Base-by-base conservation (phyloP, 2,329 filamentous ascomycete genomes). In the Aaosphaeria arxii region DNA sequence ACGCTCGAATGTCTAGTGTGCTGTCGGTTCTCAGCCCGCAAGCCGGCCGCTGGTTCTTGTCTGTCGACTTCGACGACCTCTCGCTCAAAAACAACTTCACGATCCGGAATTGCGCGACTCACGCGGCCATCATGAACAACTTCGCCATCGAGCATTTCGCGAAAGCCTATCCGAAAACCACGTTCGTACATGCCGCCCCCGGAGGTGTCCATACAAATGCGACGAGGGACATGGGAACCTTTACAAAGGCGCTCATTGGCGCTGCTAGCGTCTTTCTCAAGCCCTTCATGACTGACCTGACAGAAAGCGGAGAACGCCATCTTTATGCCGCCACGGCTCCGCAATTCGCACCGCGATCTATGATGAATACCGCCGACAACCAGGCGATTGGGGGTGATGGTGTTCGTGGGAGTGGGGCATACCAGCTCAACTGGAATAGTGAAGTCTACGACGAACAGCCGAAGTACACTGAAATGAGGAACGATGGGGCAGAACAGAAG, bases 271-370 rank as follows among this genome's bases (percentile, higher is more conserved):
- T 57, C 7, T 28, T 61, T 11, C 17, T 55, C n/a, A 56, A 50
- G 39, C 54, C 55, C 2, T 47, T 59, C 32, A 49, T 50, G 28
- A 59, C 68, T 13, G 48, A 47, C 33, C 47, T 59, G 24, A 44
- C 43, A 44, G 66, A 69, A 50, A 66, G 59, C 43, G 66, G 66
- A 5, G 63, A 69, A 56, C 54, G 66, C 33, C 66, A 69, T 59
- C 45, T 68, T 39, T 70, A 53, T 40, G 59, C 58, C 30, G 47
- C 61, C 36, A 68, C 66, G 7, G 61, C 55, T n/a, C 52, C 54
- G 13, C 40, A 43, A 7, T 69, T 59, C 48, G 57, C 58, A 6
- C 52, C 62, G 4, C 51, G 45, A 43, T 48, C 47, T 4, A 50
- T 41, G 31, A 51, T 48, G 5, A 52, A 44, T 4, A 41, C 32